These are phyloP conservation scores for Venturia nashicola DNA, from an alignment of 2,329 filamentous ascomycete species.

Conservation along the genomic window DNA sequence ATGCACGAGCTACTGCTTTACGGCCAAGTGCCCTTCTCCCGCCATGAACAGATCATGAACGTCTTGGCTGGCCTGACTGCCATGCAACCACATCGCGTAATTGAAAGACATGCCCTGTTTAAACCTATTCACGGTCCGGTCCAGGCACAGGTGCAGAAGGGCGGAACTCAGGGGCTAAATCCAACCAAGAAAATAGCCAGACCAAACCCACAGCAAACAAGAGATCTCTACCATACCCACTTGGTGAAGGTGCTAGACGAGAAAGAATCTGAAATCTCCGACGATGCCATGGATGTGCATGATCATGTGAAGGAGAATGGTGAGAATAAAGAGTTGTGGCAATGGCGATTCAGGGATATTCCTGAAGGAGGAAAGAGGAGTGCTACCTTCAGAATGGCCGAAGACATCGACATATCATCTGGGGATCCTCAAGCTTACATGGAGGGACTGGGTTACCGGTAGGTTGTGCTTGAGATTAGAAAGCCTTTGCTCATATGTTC, in stretches of 20 bases:
- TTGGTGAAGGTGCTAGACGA: slow-evolving; percentile 31
- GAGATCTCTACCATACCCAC: slow-evolving; percentile 42
- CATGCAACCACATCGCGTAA: slow-evolving; percentile 43
- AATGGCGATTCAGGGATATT: slow-evolving; percentile 27
- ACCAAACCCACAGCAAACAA: slow-evolving; percentile 13
- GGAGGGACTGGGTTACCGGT: slow-evolving; percentile 42
- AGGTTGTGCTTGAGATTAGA: slow-evolving; percentile 17
- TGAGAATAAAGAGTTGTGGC: slow-evolving; percentile 17
- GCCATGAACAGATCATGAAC: slow-evolving; percentile 48
- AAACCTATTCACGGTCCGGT: slow-evolving; percentile 31
- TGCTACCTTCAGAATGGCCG: slow-evolving; percentile 40
- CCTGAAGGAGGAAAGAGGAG: slow-evolving; percentile 39
- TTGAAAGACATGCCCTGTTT: slow-evolving; percentile 47
- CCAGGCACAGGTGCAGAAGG: background rate
- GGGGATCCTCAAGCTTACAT: slow-evolving; percentile 39
- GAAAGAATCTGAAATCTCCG: slow-evolving; percentile 20
- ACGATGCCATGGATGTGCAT: slow-evolving; percentile 8
- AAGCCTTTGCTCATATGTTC: background rate
- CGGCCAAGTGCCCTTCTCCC: slow-evolving; percentile 42
- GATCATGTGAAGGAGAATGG: slow-evolving; percentile 10
- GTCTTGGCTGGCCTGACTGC: slow-evolving; percentile 49
- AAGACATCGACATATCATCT: slow-evolving; percentile 33
- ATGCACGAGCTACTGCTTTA: slow-evolving; percentile 55
- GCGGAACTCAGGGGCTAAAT: slow-evolving; percentile 29
- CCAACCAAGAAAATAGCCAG: slow-evolving; percentile 21